phyloP scores from a whole-genome alignment of 768 basidiomycete genomes.

The Boletus reticuloceps region DNA sequence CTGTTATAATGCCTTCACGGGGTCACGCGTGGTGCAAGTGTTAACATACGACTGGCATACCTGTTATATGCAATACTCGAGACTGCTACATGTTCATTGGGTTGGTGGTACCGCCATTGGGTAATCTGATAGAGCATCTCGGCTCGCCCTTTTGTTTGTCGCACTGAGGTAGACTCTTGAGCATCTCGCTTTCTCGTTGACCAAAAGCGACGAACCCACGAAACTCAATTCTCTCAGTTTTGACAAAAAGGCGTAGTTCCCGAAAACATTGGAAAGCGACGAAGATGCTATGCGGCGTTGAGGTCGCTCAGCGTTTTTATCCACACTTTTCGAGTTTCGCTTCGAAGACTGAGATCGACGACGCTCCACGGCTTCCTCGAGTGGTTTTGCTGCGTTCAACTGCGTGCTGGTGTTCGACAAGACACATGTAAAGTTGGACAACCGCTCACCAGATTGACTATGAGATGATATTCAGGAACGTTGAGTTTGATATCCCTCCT shows the following conservation, averaged over 20 bases:
- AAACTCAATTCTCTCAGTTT: conserved; percentile 24
- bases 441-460: conserved; percentile 43
- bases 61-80: conserved; percentile 66
- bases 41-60: conserved; percentile 35
- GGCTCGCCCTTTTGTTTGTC: conserved; percentile 59
- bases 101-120: conserved; percentile 36
- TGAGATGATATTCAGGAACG: conserved; percentile 21
- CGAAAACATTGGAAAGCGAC: background rate
- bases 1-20: conserved; percentile 79
- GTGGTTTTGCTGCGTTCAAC: conserved; percentile 44
- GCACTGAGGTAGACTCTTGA: conserved; percentile 36
- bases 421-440: background rate
- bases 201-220: conserved; percentile 15
- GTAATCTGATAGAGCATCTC: conserved; percentile 41
- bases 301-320: conserved; percentile 8
- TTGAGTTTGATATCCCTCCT: conserved; percentile 5
- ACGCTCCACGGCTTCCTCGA: conserved; percentile 29
- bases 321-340: background rate
- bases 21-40: background rate
- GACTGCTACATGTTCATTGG: conserved; percentile 31
- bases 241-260: conserved; percentile 1
- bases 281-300: background rate
- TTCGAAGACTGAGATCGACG: background rate
- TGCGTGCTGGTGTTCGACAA: conserved; percentile 14
- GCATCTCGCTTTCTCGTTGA: background rate